Conservation (phyloP, 2,329 filamentous ascomycete species). For the Coniochaeta hoffmannii region DNA sequence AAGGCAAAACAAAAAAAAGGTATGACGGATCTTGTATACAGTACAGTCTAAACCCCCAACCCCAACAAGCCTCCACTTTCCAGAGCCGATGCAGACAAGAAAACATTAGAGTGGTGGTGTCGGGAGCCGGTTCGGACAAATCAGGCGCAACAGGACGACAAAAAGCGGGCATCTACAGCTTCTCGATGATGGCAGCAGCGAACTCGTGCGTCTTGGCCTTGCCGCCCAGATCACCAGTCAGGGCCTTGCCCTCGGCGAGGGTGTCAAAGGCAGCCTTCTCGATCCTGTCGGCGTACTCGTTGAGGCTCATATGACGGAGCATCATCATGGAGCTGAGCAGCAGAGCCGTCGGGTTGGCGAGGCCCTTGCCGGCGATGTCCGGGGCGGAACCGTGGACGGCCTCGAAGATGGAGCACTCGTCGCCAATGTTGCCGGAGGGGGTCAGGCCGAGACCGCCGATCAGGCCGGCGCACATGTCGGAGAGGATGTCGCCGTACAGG, state of each 20-base stretch:
- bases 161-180: slow-evolving; percentile 39
- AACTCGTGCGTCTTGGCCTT: slow-evolving; percentile 96
- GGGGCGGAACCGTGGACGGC: slow-evolving; percentile 96
- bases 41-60: slow-evolving; percentile 2
- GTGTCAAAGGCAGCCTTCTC: slow-evolving; percentile 94
- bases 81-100: slow-evolving; percentile 1
- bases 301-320: slow-evolving; percentile 95
- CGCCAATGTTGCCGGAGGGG: slow-evolving; percentile 96
- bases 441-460: slow-evolving; percentile 97
- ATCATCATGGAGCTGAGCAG: slow-evolving; percentile 98
- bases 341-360: slow-evolving; percentile 95
- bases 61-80: not conserved
- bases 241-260: slow-evolving; percentile 87
- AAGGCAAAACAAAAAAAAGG: not conserved
- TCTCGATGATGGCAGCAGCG: slow-evolving; percentile 78
- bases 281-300: slow-evolving; percentile 76
- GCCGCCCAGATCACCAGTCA: slow-evolving; percentile 94
- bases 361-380: slow-evolving; percentile 90
- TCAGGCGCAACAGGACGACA: not conserved
- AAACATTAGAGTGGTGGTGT: not conserved
- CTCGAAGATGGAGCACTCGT: slow-evolving; percentile 99
- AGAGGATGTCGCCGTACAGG: slow-evolving; percentile 98
- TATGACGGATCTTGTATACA: slow-evolving; percentile 3
- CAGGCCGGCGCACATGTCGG: slow-evolving; percentile 97
- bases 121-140: not conserved